phyloP scores from a whole-genome alignment of 352 stramenopile genomes.

The Pythium rhizo-oryzae region DNA sequence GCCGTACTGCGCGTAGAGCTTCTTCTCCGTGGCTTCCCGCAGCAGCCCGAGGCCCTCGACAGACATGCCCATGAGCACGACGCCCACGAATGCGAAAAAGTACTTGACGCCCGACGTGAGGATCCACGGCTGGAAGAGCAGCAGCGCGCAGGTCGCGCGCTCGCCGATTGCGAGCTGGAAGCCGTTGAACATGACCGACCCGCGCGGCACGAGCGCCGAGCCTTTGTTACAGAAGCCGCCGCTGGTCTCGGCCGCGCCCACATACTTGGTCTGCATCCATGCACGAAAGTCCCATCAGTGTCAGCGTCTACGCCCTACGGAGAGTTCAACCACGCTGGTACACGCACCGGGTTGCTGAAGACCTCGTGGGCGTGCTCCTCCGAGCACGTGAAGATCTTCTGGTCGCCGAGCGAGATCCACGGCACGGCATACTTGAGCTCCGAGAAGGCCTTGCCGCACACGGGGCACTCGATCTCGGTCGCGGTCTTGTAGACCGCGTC shows the following conservation, averaged over 20 bases:
- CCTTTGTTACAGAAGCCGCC: conserved; percentile 60
- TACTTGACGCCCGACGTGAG: conserved; percentile 71
- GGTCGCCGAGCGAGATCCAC: conserved; percentile 55
- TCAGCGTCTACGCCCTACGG: not conserved
- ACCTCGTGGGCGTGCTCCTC: conserved; percentile 30
- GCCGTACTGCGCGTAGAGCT: conserved; percentile 56
- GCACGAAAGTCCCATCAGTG: not conserved
- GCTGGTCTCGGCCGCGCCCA: conserved; percentile 16
- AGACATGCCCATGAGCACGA: conserved; percentile 66
- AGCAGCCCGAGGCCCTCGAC: conserved; percentile 67
- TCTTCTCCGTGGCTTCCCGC: conserved; percentile 46
- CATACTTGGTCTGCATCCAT: conserved; percentile 17
- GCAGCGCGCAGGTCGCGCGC: conserved; percentile 62
- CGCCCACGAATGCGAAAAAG: conserved; percentile 70
- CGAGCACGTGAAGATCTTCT: conserved; percentile 44
- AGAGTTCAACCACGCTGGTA: not conserved
- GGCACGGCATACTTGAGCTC: conserved; percentile 77
- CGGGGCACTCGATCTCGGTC: conserved; percentile 75
- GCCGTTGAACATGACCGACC: conserved; percentile 78
- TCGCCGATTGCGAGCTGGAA: conserved; percentile 62
- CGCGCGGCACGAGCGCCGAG: conserved; percentile 32
- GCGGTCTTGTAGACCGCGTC: conserved; percentile 65
- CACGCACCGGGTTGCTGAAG: conserved; percentile 29
- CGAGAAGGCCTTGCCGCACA: conserved; percentile 52
- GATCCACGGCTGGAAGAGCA: conserved; percentile 85